A percentile compares a stretch with the other conserved stretches of the same genome.
Conservation (phyloP, 2,329 filamentous ascomycete species). For the Nannizzia gypsea region DNA sequence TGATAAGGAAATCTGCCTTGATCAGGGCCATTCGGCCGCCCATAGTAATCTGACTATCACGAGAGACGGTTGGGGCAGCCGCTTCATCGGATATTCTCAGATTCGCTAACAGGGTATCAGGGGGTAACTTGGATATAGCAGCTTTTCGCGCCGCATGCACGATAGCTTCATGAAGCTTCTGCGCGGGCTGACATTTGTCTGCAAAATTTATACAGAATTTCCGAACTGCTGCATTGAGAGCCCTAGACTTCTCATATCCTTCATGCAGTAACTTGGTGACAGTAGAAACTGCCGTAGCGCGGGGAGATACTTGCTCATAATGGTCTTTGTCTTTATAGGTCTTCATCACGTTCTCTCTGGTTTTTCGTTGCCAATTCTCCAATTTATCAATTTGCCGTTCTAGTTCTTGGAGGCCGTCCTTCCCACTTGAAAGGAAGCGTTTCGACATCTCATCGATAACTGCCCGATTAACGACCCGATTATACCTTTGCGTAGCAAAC, state of each 20-base stretch:
- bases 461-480: conserved; percentile 48
- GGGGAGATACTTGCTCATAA: no score
- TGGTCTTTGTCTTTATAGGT: no score
- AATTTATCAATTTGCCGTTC: neutral
- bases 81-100: neutral
- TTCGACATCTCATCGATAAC: conserved; percentile 53
- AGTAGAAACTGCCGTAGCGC: no score
- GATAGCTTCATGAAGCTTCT: neutral
- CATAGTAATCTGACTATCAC: neutral
- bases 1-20: neutral
- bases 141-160: neutral
- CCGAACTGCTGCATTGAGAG: conserved; percentile 12
- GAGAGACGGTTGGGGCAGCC: neutral
- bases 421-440: conserved; percentile 44
- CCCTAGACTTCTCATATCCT: neutral
- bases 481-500: conserved; percentile 44
- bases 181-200: neutral
- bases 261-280: conserved; percentile 15
- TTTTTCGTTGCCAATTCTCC: neutral
- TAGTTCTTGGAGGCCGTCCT: conserved; percentile 32
- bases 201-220: neutral
- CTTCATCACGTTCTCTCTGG: conserved; percentile 24
- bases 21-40: neutral
- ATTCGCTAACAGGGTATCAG: neutral
- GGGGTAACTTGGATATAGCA: neutral